Evolutionary conservation across 169 alveolate species (phyloP), one percentile per base, ranked within the genome.

Genomic region (Plasmodium malariae): DNA sequence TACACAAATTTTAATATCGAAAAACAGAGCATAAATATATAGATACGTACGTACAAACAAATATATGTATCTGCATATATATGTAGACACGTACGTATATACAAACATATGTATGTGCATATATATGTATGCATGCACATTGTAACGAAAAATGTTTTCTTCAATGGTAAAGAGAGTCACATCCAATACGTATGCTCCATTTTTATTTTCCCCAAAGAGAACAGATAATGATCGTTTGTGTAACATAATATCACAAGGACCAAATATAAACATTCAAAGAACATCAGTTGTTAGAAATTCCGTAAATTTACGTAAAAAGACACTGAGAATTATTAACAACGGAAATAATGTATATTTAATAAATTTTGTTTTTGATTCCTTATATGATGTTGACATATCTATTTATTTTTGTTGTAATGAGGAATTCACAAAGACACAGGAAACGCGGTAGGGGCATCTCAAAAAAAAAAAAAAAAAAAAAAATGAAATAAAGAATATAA

Each of bases 341-440:
- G 80, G 80, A 28, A 65, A 78, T 21, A 68, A 87, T 26, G 21
- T 57, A 1, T 87, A 87, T 59, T 65, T 63, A 49, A 70, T 87
- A n/a, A 69, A 87, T 57, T 87, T 87, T 51, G 37, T 73, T 62
- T 70, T 87, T 68, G 92, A 87, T 34, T 36, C 92, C 37, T 30
- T 71, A 37, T 65, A 57, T 63, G 92, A 87, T 19, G 92, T 87
- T 19, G 88, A 87, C 43, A 57, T 87, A 34, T 63, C 88, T 37
- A 71, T 72, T 21, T 73, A 70, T 68, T 71, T 87, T 24, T 62
- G 87, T 55, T 74, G 89, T 28, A 72, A 71, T 19, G 92, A 87
- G 51, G 59, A 51, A 21, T 43, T 62, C 26, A 12, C 76, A 21
- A 80, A 78, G 28, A 36, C 34, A 49, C 76, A 57, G 48, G 83